Percentiles rank a stretch among this genome's conserved stretches.
Evolutionary conservation across 352 stramenopile species (phyloP).

Genomic region (Salisapilia sapeloensis): DNA sequence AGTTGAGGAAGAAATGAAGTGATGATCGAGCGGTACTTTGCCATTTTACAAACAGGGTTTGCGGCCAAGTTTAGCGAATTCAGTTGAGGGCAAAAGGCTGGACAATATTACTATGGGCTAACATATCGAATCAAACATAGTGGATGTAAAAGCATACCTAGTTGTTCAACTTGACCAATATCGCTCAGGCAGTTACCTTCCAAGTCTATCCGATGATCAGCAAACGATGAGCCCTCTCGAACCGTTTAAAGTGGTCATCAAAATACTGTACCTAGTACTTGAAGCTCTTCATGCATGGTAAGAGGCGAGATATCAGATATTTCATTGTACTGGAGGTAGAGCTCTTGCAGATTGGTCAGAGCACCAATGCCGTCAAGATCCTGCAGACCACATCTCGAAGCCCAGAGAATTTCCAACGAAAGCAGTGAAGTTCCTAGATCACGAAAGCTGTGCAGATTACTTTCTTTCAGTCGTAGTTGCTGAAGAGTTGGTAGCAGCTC

Average conservation of each 20-base stretch:
- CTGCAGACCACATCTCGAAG: slow-evolving; percentile 41
- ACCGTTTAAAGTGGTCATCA: background rate
- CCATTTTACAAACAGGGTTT: slow-evolving; percentile 47
- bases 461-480: slow-evolving; percentile 43
- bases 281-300: slow-evolving; percentile 75
- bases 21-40: slow-evolving; percentile 43
- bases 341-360: slow-evolving; percentile 52
- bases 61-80: slow-evolving; percentile 29
- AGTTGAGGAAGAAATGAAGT: slow-evolving; percentile 61
- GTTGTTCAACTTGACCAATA: slow-evolving; percentile 57
- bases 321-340: slow-evolving; percentile 63
- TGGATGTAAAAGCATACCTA: slow-evolving; percentile 15
- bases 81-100: slow-evolving; percentile 53
- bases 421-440: slow-evolving; percentile 70
- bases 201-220: slow-evolving; percentile 18
- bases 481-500: slow-evolving; percentile 59
- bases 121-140: background rate
- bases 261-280: slow-evolving; percentile 31
- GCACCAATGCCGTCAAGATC: slow-evolving; percentile 78
- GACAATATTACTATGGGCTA: background rate
- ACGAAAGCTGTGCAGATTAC: slow-evolving; percentile 51
- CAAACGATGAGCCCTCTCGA: background rate
- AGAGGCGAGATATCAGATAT: slow-evolving; percentile 68
- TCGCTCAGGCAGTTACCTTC: slow-evolving; percentile 54
- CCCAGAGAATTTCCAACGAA: slow-evolving; percentile 39